Evolutionary conservation across 192 early-diverging fungal species (phyloP), one percentile per base, ranked within the genome.

Genomic region (Helicostylum pulchrum): DNA sequence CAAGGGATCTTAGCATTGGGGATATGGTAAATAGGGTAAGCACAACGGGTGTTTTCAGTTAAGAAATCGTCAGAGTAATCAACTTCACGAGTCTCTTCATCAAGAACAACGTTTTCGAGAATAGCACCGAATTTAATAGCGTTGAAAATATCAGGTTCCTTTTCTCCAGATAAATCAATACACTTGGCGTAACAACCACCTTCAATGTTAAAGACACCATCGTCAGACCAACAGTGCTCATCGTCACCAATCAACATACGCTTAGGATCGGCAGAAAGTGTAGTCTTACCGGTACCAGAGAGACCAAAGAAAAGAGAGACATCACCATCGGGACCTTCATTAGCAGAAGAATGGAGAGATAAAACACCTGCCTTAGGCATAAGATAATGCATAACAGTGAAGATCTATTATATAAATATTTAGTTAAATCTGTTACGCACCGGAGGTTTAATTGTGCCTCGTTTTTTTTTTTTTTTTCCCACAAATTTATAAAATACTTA

Each of bases 121-220:
- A 97, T 88, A 32, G 91, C 86, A 44, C 93, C 92, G 73, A 92
- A 96, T 42, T 86, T 86, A 71, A 98, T 95, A 32, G 96, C 96
- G 62, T 86, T 83, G 79, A 92, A 98, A 79, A 98, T 98, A 78
- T 98, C 94, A 66, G 96, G 96, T 72, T 98, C 96, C 85, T 96
- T 98, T 66, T 93, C 93, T 43, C 86, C 86, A 7, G 92, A 94
- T 42, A 98, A 82, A 65, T 95, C 92, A 64, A 98, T 92, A 73
- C 88, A 88, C 80, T 98, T 98, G 66, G 96, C 96, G 70, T 98
- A 98, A 80, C 96, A 98, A 21, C 96, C 96, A 61, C 96, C 96
- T 80, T 98, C 96, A 66, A 98, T 95, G 83, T 98, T 98, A 87
- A 98, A 98, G 59, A 96, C 79, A 61, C 94, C 94, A 46, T 85